phyloP scores from a whole-genome alignment of 129 eudicot genomes.

The Dittrichia graveolens region DNA sequence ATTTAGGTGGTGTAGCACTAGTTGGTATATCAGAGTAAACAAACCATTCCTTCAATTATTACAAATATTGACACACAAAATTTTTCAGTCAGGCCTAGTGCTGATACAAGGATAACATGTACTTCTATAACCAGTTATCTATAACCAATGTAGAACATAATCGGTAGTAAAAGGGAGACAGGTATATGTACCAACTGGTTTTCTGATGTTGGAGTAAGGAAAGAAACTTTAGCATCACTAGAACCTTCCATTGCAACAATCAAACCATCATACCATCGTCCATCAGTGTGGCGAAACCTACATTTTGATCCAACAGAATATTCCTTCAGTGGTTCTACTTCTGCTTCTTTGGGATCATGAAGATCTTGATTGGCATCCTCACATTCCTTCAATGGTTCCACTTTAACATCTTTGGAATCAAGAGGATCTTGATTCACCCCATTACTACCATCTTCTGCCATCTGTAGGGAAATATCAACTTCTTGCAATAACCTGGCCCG shows the following conservation, averaged over 20 bases:
- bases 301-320: conserved; percentile 88
- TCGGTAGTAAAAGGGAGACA: conserved; percentile 19
- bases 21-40: conserved; percentile 43
- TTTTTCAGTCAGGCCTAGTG: too few relatives aligned
- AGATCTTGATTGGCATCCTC: conserved; percentile 49
- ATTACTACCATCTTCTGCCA: conserved; percentile 25
- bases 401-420: conserved; percentile 47
- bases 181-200: conserved; percentile 67
- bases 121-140: conserved; percentile 14
- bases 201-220: conserved; percentile 83
- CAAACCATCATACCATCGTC: conserved; percentile 83
- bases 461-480: conserved; percentile 54
- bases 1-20: conserved; percentile 68
- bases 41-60: conserved; percentile 12
- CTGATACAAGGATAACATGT: too few relatives aligned
- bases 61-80: neutral
- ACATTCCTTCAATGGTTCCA: conserved; percentile 55
- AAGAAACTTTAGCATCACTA: conserved; percentile 67
- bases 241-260: conserved; percentile 68
- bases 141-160: conserved; percentile 9
- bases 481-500: conserved; percentile 81
- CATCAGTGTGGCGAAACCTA: conserved; percentile 89
- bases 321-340: conserved; percentile 55
- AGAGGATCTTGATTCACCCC: conserved; percentile 49
- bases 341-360: conserved; percentile 43